Evolutionary conservation across 805 yeast genomes (phyloP), one percentile per base, ranked within the genome.

Genomic region (Metschnikowia vanudenii): DNA sequence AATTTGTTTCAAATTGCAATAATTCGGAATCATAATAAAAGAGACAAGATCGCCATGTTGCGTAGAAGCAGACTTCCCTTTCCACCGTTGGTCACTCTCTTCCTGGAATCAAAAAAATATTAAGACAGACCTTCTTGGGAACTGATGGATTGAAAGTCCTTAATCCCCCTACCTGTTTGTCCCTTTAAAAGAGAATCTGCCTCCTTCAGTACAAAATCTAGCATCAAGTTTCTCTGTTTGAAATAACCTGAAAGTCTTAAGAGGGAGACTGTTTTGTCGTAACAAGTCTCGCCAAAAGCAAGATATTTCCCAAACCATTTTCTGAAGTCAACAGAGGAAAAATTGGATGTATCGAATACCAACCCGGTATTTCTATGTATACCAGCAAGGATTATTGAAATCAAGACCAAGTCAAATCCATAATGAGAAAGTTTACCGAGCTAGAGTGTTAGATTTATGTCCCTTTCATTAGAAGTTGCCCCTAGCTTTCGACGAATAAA

Each of bases 361-460:
- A 83, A 71, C 0, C 97, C 97, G 0, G 96, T 86, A 51, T 87
- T 82, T 51, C 89, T 78, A 62, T 88, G 85, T 43, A 91, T 76
- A 3, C 96, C 96, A 0, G 97, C 96, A 37, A 92, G 69, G 12
- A 91, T 73, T 62, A 94, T 80, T 2, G 96, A 87, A 8, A 88
- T 70, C 47, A 91, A 71, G 3, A 91, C 80, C 52, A 90, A 75
- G 61, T 91, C 97, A 46, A 89, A 58, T 0, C 92, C 79, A 56
- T 80, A 79, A 65, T 89, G 97, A 10, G 85, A 63, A 46, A 84
- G 54, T 62, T 74, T 80, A 2, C 90, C 89, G 34, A 86, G 53
- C 87, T 76, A 44, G 24, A 10, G 16, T 6, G 41, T 49, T 46
- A 51, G 48, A 26, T 35, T 22, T 38, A 20, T 10, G 30, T 9